Base-by-base conservation (phyloP, 176 grass and related monocot genomes). In the Themeda triandra region DNA sequence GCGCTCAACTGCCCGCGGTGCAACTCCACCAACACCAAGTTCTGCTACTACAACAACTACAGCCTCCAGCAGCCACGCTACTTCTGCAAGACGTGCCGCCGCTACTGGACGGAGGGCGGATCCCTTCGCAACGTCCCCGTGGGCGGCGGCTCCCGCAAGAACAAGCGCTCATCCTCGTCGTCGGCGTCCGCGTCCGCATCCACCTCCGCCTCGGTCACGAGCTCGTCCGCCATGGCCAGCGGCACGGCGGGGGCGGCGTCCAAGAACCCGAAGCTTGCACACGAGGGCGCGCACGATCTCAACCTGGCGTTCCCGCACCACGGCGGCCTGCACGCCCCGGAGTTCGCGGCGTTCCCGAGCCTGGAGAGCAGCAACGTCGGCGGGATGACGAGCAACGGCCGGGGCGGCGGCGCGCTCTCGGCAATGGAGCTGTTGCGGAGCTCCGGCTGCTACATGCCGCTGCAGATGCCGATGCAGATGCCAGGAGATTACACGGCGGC, bases 1-100 rank as follows among this genome's bases (percentile, higher is more conserved):
- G 92, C 95, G 71, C 81, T 95, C 72, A 95, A 95, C 87, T 98
- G 95, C 63, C 95, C 95, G 39, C 77, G 95, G 93, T 98, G 95
- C 91, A 94, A 95, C 77, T 98, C 95, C 46, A 92, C 89, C 66
- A 98, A 98, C 87, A 98, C 95, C 67, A 98, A 98, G 80, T 98
- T 98, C 84, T 98, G 95, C 88, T 98, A 98, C 82, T 98, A 98
- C 85, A 98, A 98, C 80, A 98, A 98, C 87, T 98, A 98, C 91
- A 95, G 92, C 92, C 92, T 95, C 64, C 92, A 90, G 54, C 95
- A 98, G 82, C 95, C 95, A 28, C 90, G 95, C 63, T 98, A 98
- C 91, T 98, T 98, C 85, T 98, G 92, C 89, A 98, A 98, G 89
- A 95, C 95, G 54, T 98, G 95, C 86, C 87, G 92, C 54, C 88